Evolutionary conservation across 306 rosid species (phyloP), one percentile per base, ranked within the genome.

Genomic region (Dicorynia guianensis): DNA sequence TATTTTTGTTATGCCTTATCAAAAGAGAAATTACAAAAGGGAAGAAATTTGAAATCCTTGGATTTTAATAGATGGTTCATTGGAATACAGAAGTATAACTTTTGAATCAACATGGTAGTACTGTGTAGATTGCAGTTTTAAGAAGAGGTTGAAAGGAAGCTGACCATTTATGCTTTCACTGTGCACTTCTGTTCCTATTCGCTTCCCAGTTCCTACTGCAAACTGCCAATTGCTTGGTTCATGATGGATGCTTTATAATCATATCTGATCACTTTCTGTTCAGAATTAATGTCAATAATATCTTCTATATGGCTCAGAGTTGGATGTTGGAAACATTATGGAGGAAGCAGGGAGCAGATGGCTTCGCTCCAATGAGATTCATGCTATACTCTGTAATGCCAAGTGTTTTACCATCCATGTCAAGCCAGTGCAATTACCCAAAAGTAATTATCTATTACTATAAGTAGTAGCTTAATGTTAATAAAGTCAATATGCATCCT

Each of bases 341-440:
- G 96, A 82, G 68, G 99, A 96, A 81, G 98, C 97, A 69, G 75
- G 74, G 50, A 14, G 80, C 72, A 84, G 99, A 82, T 96, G 99
- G 99, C 98, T 96, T 76, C 99, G 98, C 50, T 96, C 99, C 59
- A 96, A 96, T 80, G 99, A 96, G 82, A 96, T 96, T 79, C 89
- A 87, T 72, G 99, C 98, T 53, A 81, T 96, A 56, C 96, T 96
- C 18, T 90, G 84, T 76, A 96, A 96, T 82, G 14, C 81, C 91
- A 92, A 89, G 82, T 57, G 85, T 82, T 96, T 96, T 82, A 70
- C 68, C 85, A 85, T 96, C 81, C 17, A 67, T 70, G 96, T 87
- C 85, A 96, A 92, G 85, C 99, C 99, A 76, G 83, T 88, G 89
- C 82, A 82, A 85, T 80, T 92, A 71, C 99, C 99, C 54, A 72